phyloP scores from a whole-genome alignment of 371 early-diverging fungal species.

The Apophysomyces sp. region DNA sequence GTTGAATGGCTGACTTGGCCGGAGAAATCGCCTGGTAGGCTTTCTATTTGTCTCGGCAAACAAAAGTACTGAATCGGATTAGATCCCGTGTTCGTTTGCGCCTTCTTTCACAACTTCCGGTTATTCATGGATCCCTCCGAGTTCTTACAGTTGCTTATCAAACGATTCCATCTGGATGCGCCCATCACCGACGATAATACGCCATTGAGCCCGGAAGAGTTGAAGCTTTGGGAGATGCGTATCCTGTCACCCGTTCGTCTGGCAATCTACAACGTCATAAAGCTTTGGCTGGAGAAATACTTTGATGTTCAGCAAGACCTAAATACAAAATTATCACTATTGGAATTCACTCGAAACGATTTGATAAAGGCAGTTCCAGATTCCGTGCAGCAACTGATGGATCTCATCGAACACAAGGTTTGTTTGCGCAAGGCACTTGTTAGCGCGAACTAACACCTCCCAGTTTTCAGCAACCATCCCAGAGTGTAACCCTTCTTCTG shows the following conservation, averaged over 20 bases:
- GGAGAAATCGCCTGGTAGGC: conserved; percentile 57
- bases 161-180: conserved; percentile 72
- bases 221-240: conserved; percentile 76
- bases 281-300: conserved; percentile 88
- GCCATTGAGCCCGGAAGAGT: conserved; percentile 62
- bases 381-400: conserved; percentile 40
- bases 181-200: conserved; percentile 53
- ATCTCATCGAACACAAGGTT: conserved; percentile 35
- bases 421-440: background rate
- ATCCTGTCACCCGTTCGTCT: conserved; percentile 86
- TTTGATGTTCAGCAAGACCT: conserved; percentile 67
- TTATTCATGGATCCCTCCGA: conserved; percentile 75
- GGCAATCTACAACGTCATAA: conserved; percentile 86
- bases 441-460: background rate
- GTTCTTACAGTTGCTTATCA: conserved; percentile 66
- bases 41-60: background rate
- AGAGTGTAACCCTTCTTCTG: background rate
- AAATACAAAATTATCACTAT: conserved; percentile 17
- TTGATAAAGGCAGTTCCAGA: conserved; percentile 38
- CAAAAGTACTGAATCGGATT: background rate
- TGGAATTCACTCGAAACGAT: conserved; percentile 24
- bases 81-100: conserved; percentile 76
- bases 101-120: conserved; percentile 91
- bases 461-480: background rate
- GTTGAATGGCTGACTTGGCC: conserved; percentile 88